Conservation (phyloP, 2,329 filamentous ascomycete species). For the Metarhizium humberi region DNA sequence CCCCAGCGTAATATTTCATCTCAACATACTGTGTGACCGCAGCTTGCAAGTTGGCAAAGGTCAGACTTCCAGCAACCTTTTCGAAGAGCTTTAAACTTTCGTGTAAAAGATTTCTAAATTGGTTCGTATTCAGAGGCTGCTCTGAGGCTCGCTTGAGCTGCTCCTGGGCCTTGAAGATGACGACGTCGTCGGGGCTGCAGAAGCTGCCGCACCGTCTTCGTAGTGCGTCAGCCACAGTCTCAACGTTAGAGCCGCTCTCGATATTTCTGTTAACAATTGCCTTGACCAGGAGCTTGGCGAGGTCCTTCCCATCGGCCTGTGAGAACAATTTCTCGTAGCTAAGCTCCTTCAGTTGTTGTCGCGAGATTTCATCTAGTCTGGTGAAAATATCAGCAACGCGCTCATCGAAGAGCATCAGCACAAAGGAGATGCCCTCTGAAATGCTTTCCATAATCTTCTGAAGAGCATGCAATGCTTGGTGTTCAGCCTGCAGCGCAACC, state of each 20-base stretch:
- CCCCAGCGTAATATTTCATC: slow-evolving; percentile 86
- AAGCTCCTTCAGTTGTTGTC: slow-evolving; percentile 61
- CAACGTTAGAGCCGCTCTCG: slow-evolving; percentile 90
- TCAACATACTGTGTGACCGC: slow-evolving; percentile 72
- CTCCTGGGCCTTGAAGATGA: slow-evolving; percentile 98
- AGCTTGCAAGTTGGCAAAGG: slow-evolving; percentile 67
- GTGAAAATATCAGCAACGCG: slow-evolving; percentile 79
- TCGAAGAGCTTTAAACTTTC: slow-evolving; percentile 85
- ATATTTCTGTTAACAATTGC: slow-evolving; percentile 98
- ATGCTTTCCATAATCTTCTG: slow-evolving; percentile 81
- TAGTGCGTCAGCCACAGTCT: slow-evolving; percentile 92
- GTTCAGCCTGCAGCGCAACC: slow-evolving; percentile 84
- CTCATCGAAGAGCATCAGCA: slow-evolving; percentile 90
- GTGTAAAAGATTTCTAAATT: slow-evolving; percentile 69
- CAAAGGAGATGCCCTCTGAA: slow-evolving; percentile 93
- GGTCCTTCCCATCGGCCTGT: slow-evolving; percentile 66
- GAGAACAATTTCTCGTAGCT: slow-evolving; percentile 88
- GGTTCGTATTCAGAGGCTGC: slow-evolving; percentile 63
- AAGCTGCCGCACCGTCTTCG: slow-evolving; percentile 90
- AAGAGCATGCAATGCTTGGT: slow-evolving; percentile 81
- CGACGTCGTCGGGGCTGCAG: slow-evolving; percentile 92
- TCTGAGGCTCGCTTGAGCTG: slow-evolving; percentile 83
- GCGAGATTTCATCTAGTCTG: slow-evolving; percentile 60
- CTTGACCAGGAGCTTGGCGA: slow-evolving; percentile 91
- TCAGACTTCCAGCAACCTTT: slow-evolving; percentile 76